Base-by-base conservation (phyloP, 2,329 filamentous ascomycete species). In the Volutella citrinella region DNA sequence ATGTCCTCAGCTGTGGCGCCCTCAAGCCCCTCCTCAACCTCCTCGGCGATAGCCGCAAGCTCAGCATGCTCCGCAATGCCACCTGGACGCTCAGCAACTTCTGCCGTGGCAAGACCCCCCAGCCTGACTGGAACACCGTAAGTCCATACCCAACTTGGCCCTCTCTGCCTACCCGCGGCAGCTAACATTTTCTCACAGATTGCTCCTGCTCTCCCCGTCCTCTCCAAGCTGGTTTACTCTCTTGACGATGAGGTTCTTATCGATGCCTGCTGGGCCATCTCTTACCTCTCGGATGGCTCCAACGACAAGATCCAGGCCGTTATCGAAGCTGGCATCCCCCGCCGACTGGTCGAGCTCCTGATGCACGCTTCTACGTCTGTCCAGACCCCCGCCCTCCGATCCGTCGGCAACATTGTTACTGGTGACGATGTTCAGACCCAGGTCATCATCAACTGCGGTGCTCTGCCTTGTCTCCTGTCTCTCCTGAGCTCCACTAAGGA, bases 61-160 rank as follows among this genome's bases (percentile, higher is more conserved):
- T 98, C 38, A 97, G 90, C 77, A 98, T 98, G 93, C 82, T 98
- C 32, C 80, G 93, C 52, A 98, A 98, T 63, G 93, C 93, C 21
- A 98, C 93, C 16, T 98, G 93, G 93, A 98, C 93, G 27, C 73
- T 98, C 37, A 97, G 93, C 78, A 98, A 98, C 76, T 98, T 98
- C 72, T 98, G 93, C 73, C 88, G 93, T 74, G 93, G 93, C 69
- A 98, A 98, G 80, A 96, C 91, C 8, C 93, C 93, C 32, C 93
- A 98, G 71, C 93, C 93, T 28, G 93, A 98, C 62, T 98, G 93
- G 93, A 80, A 82, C 59, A 96, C 88, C 22, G 89, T 95, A 76
- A 67, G 87, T 38, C 41, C 22, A 51, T n/a, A n/a, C n/a, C n/a
- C n/a, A n/a, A n/a, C n/a, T n/a, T n/a, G n/a, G n/a, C n/a, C n/a